phyloP scores from a whole-genome alignment of 192 early-diverging fungal genomes.

The Backusella circina region DNA sequence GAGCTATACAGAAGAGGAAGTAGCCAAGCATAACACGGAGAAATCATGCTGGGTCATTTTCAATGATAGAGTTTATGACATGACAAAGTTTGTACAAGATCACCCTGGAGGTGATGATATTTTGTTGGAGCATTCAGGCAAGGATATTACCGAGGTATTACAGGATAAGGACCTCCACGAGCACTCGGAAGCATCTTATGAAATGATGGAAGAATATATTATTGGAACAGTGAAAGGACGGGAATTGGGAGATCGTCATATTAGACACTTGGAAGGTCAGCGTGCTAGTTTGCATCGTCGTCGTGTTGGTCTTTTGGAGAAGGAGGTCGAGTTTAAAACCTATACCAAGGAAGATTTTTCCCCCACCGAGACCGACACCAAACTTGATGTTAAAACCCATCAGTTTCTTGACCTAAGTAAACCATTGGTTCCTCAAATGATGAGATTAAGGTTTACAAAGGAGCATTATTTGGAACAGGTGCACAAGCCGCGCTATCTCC shows the following conservation, averaged over 20 bases:
- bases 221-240: conserved; percentile 57
- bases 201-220: conserved; percentile 77
- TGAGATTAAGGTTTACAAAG: conserved; percentile 65
- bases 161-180: conserved; percentile 67
- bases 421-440: conserved; percentile 83
- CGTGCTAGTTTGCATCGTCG: conserved; percentile 15
- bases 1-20: neutral
- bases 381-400: conserved; percentile 44
- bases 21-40: conserved; percentile 66
- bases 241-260: neutral
- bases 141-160: conserved; percentile 77
- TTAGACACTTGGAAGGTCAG: neutral
- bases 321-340: conserved; percentile 29
- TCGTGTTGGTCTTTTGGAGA: conserved; percentile 20
- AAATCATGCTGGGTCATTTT: conserved; percentile 81
- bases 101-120: conserved; percentile 93
- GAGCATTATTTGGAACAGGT: conserved; percentile 88
- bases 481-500: conserved; percentile 82
- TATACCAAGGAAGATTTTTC: conserved; percentile 34
- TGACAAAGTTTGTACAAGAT: conserved; percentile 82
- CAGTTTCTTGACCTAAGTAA: conserved; percentile 80
- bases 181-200: conserved; percentile 84
- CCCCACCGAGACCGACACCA: conserved; percentile 44
- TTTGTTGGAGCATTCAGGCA: conserved; percentile 83
- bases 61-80: conserved; percentile 81